A percentile compares a stretch with the other conserved stretches of the same genome.
Conservation (phyloP, 108 stramenopile genomes). For the Conticribra guillardii region DNA sequence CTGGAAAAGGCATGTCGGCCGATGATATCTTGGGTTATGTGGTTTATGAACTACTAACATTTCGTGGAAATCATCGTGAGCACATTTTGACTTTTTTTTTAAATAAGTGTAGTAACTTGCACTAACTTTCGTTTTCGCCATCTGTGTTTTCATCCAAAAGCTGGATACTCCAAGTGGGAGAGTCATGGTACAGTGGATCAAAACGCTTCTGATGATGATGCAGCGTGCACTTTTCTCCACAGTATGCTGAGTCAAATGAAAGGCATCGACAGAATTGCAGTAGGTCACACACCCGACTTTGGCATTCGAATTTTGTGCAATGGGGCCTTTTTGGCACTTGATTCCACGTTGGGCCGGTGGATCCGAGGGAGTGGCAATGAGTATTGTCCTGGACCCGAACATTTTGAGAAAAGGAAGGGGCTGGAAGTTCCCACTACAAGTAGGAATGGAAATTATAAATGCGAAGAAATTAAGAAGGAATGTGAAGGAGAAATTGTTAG, state of each 20-base stretch:
- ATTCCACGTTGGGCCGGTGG: conserved; percentile 68
- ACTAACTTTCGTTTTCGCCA: too few relatives aligned
- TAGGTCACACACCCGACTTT: conserved; percentile 65
- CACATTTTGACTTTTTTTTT: too few relatives aligned
- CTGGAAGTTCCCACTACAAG: conserved; percentile 25
- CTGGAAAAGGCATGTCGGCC: not conserved
- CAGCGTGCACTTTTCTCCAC: conserved; percentile 25
- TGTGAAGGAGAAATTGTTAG: conserved; percentile 46
- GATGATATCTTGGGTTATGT: conserved; percentile 33
- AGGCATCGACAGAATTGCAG: conserved; percentile 52
- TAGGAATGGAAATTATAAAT: conserved; percentile 45
- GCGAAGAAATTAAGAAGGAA: conserved; percentile 28
- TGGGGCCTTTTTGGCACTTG: conserved; percentile 57
- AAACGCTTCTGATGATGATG: conserved; percentile 22
- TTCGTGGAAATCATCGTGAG: conserved; percentile 72
- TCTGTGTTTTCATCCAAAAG: too few relatives aligned
- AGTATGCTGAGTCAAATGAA: conserved; percentile 39
- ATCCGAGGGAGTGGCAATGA: conserved; percentile 61
- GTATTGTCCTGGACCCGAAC: conserved; percentile 62
- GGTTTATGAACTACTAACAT: conserved; percentile 60
- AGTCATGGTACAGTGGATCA: conserved; percentile 35
- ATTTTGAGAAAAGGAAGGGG: conserved; percentile 29
- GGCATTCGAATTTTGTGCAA: conserved; percentile 50
- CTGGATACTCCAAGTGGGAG: conserved; percentile 50
- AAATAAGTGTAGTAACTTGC: too few relatives aligned